Percentiles rank a stretch among this genome's conserved stretches.
These are phyloP conservation scores for Tetrapyrgos nigripes DNA, from an alignment of 1,284 basidiomycete genomes.

Conservation along the genomic window DNA sequence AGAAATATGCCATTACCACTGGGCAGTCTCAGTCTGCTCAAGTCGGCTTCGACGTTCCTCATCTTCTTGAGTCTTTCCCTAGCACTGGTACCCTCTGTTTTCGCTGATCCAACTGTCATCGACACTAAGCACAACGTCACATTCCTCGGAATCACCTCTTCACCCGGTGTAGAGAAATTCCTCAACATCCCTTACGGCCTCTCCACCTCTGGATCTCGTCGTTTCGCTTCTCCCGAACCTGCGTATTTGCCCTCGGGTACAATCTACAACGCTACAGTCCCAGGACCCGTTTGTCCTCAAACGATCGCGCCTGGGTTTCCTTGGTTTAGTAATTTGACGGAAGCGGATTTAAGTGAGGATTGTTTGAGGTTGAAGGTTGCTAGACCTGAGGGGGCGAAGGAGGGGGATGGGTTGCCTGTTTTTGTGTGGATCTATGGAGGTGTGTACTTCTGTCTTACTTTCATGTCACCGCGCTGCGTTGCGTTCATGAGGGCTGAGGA, in stretches of 20 bases:
- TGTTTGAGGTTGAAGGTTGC: constrained; percentile 12
- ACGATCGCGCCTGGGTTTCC: not conserved
- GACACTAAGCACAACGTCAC: not conserved
- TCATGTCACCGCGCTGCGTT: no score
- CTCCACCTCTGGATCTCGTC: not conserved
- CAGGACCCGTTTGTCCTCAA: constrained; percentile 1
- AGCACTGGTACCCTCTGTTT: no score
- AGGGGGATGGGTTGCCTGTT: constrained; percentile 6
- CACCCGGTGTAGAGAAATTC: constrained; percentile 1
- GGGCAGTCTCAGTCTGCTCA: no score
- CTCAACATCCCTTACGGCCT: constrained; percentile 4
- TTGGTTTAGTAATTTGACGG: not conserved
- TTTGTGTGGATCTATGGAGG: constrained; percentile 14
- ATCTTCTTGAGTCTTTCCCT: no score
- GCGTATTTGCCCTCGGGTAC: not conserved
- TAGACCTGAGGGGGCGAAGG: not conserved
- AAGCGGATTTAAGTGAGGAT: constrained; percentile 4
- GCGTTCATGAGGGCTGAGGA: not conserved
- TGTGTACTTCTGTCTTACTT: not conserved
- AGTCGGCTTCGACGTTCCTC: no score
- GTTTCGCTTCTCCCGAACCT: constrained; percentile 1
- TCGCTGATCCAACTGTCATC: not conserved
- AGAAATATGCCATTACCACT: no score
- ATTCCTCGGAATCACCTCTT: not conserved
- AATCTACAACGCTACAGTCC: not conserved